Conservation (phyloP, 345 rosid genomes). For the Lagerstroemia speciosa region DNA sequence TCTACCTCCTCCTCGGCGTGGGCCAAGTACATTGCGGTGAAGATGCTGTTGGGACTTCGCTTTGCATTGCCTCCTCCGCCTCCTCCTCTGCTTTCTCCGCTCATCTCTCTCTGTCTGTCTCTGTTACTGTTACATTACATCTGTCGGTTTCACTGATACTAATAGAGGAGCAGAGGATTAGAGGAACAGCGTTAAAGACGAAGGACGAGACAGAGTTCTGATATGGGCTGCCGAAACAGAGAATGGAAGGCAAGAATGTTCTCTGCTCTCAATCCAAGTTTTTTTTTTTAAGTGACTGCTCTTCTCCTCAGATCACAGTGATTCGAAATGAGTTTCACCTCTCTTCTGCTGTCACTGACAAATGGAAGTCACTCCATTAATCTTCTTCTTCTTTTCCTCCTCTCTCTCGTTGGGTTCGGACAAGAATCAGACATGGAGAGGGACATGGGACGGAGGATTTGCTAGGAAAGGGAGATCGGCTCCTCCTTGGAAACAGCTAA, state of each 20-base stretch:
- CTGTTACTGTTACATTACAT: not conserved
- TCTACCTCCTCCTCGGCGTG: slow-evolving; percentile 61
- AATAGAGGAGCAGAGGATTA: not conserved
- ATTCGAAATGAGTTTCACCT: not conserved
- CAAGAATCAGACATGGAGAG: not conserved
- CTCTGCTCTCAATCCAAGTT: not conserved
- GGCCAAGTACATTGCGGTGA: slow-evolving; percentile 58
- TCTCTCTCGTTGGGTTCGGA: not conserved
- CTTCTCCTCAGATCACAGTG: not conserved
- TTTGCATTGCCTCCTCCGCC: slow-evolving; percentile 15
- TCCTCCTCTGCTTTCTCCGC: not conserved
- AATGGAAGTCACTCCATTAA: not conserved
- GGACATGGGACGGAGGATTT: not conserved
- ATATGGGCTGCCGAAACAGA: not conserved
- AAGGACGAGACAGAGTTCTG: not conserved
- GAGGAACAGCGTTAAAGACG: not conserved
- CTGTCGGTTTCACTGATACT: not conserved
- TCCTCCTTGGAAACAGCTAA: not conserved
- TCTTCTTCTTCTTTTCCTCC: no score
- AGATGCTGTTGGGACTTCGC: slow-evolving; percentile 25
- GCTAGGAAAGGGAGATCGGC: not conserved
- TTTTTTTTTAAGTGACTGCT: no score
- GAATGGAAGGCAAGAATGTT: not conserved
- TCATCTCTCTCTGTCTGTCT: not conserved
- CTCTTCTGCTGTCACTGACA: not conserved